Percentiles rank a stretch among this genome's conserved stretches.
These are phyloP conservation scores for Apiotrichum veenhuisii DNA, from an alignment of 1,284 basidiomycete genomes.

Conservation along the genomic window DNA sequence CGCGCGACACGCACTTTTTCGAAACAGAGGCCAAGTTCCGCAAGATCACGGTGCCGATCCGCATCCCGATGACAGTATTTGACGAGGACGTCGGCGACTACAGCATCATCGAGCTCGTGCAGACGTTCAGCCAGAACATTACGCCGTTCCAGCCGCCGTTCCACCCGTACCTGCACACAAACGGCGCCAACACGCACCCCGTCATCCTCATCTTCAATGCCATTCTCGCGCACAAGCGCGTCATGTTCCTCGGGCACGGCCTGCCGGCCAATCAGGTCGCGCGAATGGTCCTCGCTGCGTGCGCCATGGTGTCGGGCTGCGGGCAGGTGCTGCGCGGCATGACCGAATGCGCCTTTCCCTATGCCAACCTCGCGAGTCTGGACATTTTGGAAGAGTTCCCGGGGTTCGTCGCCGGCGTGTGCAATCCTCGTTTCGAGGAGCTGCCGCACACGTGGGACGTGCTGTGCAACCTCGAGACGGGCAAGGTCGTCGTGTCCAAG, in stretches of 20 bases:
- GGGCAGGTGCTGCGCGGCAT: conserved; percentile 79
- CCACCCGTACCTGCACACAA: conserved; percentile 89
- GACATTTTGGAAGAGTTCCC: conserved; percentile 84
- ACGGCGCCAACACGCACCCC: conserved; percentile 83
- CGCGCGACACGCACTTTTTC: conserved; percentile 89
- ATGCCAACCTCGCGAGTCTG: conserved; percentile 80
- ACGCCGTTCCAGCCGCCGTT: conserved; percentile 65
- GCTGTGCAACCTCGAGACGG: conserved; percentile 80
- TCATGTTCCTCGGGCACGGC: conserved; percentile 87
- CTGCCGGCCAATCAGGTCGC: conserved; percentile 82
- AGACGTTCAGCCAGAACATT: conserved; percentile 72
- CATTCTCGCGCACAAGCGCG: conserved; percentile 84
- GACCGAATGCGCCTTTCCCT: conserved; percentile 85
- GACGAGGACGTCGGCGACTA: conserved; percentile 97
- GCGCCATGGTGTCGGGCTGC: conserved; percentile 84
- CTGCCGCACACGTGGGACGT: conserved; percentile 81
- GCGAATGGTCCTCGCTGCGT: conserved; percentile 85
- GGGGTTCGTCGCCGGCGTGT: conserved; percentile 92
- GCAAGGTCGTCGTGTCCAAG: conserved; percentile 77
- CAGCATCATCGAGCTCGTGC: conserved; percentile 83
- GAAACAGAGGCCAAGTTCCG: conserved; percentile 78
- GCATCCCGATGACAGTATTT: conserved; percentile 78
- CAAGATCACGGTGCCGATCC: conserved; percentile 72
- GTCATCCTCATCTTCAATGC: conserved; percentile 94
- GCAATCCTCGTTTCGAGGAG: conserved; percentile 90